These are phyloP conservation scores for Scalesia atractyloides DNA, from an alignment of 129 eudicot genomes.

Conservation along the genomic window DNA sequence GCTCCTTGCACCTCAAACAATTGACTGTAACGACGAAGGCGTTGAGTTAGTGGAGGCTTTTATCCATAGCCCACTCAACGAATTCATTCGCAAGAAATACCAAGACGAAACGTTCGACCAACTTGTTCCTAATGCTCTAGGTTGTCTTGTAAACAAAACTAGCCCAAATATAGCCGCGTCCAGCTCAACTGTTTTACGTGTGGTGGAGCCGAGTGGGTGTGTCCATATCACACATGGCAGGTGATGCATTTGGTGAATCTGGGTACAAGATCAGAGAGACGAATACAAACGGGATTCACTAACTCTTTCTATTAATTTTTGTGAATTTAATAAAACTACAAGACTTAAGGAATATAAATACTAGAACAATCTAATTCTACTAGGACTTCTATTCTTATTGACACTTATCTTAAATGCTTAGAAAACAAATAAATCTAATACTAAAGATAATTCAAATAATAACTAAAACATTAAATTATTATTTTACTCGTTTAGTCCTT, in stretches of 20 bases:
- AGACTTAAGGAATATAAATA: too few species aligned
- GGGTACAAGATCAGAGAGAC: too few species aligned
- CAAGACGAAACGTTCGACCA: slow-evolving; percentile 10
- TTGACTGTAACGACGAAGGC: slow-evolving; percentile 20
- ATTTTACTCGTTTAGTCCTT: too few species aligned
- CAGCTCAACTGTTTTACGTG: slow-evolving; percentile 15
- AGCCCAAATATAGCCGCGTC: not conserved
- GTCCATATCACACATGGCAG: slow-evolving; percentile 13
- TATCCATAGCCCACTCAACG: not conserved
- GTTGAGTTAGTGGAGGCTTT: slow-evolving; percentile 21
- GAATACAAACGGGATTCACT: too few species aligned
- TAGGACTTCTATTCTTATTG: too few species aligned
- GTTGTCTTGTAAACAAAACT: not conserved
- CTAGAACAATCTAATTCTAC: too few species aligned
- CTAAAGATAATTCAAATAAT: too few species aligned
- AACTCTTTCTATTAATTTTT: too few species aligned
- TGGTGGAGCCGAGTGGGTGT: slow-evolving; percentile 15
- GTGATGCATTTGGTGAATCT: slow-evolving; percentile 15
- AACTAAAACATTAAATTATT: too few species aligned
- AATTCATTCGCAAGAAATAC: slow-evolving; percentile 7
- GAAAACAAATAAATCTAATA: too few species aligned
- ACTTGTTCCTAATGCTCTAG: slow-evolving; percentile 16
- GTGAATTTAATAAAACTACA: too few species aligned
- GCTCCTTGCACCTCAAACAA: not conserved
- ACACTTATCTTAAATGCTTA: too few species aligned